Base-by-base conservation (phyloP, 768 basidiomycete genomes). In the Coprinopsis marcescibilis region DNA sequence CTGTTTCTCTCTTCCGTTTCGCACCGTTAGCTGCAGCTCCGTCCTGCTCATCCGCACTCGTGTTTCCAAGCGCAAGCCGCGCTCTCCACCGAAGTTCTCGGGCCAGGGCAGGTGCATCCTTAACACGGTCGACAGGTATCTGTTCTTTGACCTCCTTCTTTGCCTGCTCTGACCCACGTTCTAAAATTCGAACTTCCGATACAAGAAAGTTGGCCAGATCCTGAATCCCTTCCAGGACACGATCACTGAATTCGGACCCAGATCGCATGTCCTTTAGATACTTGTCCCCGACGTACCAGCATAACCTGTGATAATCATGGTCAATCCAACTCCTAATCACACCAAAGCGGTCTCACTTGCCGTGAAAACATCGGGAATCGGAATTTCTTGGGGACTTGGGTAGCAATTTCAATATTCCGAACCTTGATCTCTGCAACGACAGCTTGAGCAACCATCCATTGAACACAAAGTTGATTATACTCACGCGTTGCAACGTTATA, bases 361-460 rank as follows among this genome's bases (percentile, higher is more conserved):
- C 76, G 83, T 46, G 82, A 69, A 56, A 93, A 89, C 60, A 83
- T 71, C 1, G 91, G 91, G 57, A 89, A 94, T 35, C 88, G 75
- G 62, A 92, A 93, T 62, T 89, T 89, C 63, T 88, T 92, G 0
- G 95, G 93, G 1, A 97, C 95, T 46, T 87, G 85, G 1, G 94
- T 97, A 2, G 78, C 75, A 52, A 90, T 88, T 64, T 99, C 95
- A 55, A 99, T 96, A 41, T 92, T 82, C 39, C 92, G 75, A 19
- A 99, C 78, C 49, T 81, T 80, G 15, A 98, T 72, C 66, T 99
- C 92, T 95, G 63, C 33, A 46, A 33, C 38, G 5, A 27, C n/a
- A 46, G 23, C 24, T 36, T 21, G 26, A 55, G 10, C 41, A 42
- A 46, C 15, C 27, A 25, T 48, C 12, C 5, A 15, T 34, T 24